Base-by-base conservation (phyloP, 306 rosid species). In the Elaeagnus macrophylla region DNA sequence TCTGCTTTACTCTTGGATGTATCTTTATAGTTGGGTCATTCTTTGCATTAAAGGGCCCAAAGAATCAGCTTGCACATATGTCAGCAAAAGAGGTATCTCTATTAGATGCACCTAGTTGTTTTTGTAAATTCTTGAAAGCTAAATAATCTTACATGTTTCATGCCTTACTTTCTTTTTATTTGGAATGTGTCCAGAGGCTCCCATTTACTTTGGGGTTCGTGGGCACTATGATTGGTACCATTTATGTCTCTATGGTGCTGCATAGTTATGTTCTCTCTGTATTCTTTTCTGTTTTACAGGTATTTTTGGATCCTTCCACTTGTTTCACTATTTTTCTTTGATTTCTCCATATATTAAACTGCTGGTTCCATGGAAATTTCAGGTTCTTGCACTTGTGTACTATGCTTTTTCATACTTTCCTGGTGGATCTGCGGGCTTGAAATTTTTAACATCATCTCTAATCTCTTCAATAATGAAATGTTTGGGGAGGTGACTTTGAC, bases 261-360 rank as follows among this genome's bases (percentile, higher is more conserved):
- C 97, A 89, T 57, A 89, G 90, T 79, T 89, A 89, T 69, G 37
- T 89, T 62, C 89, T 89, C 63, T 89, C 95, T 17, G 97, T 89
- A 68, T 48, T 83, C 63, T 89, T 85, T 79, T 89, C 97, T 52
- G 89, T 77, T 17, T 43, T 89, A 79, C 97, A 89, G 97, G 97
- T 89, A 79, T 66, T 54, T 25, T 25, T 51, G 32, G 32, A 63
- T 61, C 54, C 19, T 35, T 18, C 60, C 40, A 66, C 49, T 32
- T 49, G 32, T 18, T 48, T 70, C 39, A 36, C 51, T 11, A 60
- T 66, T 66, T 42, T 12, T 14, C 25, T n/a, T 1, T 3, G 5
- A 25, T 25, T 59, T 0, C 36, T 37, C 25, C 35, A n/a, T 15
- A 5, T 3, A 40, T 47, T 48, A 66, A 66, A 66, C 36, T 54